These are phyloP conservation scores for Globisporangium cederbergense DNA, from an alignment of 352 stramenopile genomes.

Conservation along the genomic window DNA sequence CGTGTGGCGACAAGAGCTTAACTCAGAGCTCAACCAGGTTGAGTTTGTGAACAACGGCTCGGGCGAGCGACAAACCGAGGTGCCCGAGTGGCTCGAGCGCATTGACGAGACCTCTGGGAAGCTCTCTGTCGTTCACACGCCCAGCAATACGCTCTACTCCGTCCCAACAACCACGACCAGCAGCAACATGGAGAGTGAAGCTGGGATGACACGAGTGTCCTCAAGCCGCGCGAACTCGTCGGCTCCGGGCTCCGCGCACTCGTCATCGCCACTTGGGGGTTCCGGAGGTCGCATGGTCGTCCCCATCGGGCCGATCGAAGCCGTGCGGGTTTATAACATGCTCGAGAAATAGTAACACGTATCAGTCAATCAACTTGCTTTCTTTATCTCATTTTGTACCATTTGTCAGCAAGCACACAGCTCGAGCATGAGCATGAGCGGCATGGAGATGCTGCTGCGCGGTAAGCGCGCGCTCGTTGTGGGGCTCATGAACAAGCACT, in stretches of 20 bases:
- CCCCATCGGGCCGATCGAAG: slow-evolving; percentile 24
- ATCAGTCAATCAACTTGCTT: neutral
- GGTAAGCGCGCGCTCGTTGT: slow-evolving; percentile 83
- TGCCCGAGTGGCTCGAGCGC: slow-evolving; percentile 19
- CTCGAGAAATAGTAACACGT: slow-evolving; percentile 7
- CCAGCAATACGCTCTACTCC: slow-evolving; percentile 15
- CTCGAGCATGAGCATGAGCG: neutral
- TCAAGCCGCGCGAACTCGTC: slow-evolving; percentile 3
- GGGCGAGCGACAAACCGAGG: slow-evolving; percentile 2
- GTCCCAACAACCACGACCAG: neutral
- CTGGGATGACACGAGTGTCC: neutral
- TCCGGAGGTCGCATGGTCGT: slow-evolving; percentile 10
- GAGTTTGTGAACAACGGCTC: slow-evolving; percentile 16
- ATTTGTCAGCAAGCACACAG: neutral
- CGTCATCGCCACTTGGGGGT: neutral
- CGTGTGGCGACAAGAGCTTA: slow-evolving; percentile 14
- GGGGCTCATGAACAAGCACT: slow-evolving; percentile 89
- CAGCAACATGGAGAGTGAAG: neutral
- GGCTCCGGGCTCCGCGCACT: neutral
- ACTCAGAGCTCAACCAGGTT: neutral
- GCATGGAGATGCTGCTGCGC: slow-evolving; percentile 25
- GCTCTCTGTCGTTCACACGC: slow-evolving; percentile 18
- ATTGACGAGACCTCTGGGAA: slow-evolving; percentile 13
- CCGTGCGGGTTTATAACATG: slow-evolving; percentile 23
- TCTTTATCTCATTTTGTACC: no score